These are phyloP conservation scores for Entomortierella parvispora DNA, from an alignment of 192 early-diverging fungal genomes.

Conservation along the genomic window DNA sequence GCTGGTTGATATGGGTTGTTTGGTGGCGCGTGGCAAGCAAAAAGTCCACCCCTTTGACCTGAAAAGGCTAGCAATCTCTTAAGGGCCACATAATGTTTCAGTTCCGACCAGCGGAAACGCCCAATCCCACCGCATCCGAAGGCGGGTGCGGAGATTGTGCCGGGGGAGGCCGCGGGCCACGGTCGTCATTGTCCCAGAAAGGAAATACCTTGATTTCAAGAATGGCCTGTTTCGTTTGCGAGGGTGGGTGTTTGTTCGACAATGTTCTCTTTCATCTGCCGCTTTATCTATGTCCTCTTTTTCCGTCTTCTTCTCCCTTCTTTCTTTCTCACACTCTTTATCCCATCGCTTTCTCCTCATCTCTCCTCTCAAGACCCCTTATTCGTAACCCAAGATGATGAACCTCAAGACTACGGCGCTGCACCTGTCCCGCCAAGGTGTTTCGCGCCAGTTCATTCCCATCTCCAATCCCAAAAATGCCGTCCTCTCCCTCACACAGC, in stretches of 20 bases:
- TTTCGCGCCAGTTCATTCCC: constrained; percentile 31
- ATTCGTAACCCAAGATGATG: constrained; percentile 21
- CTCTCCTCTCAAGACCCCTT: background rate
- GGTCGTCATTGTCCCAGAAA: no score
- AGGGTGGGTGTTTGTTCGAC: background rate
- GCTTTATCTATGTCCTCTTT: background rate
- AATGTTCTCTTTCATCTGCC: background rate
- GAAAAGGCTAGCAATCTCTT: no score
- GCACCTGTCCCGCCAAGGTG: constrained; percentile 33
- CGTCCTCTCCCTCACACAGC: constrained; percentile 35
- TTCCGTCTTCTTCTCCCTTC: constrained; percentile 12
- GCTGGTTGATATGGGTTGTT: no score
- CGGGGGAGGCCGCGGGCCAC: no score
- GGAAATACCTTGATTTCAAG: no score
- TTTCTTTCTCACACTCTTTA: constrained; percentile 1
- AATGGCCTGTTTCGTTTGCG: no score
- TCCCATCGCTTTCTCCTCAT: background rate
- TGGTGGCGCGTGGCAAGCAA: no score
- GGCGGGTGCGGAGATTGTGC: no score
- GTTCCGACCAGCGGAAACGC: no score
- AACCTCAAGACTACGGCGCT: constrained; percentile 40
- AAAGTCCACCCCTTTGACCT: no score
- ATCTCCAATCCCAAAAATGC: constrained; percentile 42
- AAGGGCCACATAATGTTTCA: no score
- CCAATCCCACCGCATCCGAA: no score